phyloP scores from a whole-genome alignment of 2,329 filamentous ascomycete species.

The Sporothrix dimorphospora region DNA sequence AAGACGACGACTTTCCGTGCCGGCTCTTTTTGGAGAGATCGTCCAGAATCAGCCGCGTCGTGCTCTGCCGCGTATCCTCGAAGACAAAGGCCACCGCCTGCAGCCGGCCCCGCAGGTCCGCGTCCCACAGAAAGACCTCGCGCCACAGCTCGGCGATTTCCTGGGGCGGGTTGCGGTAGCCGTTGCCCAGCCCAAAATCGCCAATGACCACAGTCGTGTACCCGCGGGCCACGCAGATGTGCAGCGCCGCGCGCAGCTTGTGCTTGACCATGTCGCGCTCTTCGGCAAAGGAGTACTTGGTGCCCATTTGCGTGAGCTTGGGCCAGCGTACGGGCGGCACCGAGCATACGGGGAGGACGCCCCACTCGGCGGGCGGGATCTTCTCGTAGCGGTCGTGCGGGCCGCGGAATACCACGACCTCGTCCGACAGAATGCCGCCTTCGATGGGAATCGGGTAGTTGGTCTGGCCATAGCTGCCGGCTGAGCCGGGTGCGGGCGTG shows the following conservation, averaged over 20 bases:
- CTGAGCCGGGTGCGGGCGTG: constrained; percentile 54
- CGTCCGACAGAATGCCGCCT: constrained; percentile 70
- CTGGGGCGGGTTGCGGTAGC: constrained; percentile 65
- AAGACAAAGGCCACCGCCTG: constrained; percentile 66
- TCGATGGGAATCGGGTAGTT: constrained; percentile 74
- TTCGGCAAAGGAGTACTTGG: constrained; percentile 70
- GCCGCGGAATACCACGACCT: constrained; percentile 74
- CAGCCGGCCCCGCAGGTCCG: constrained; percentile 65
- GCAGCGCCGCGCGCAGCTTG: constrained; percentile 71
- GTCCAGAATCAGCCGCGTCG: constrained; percentile 56
- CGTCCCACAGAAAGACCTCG: constrained; percentile 65
- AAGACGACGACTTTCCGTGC: constrained; percentile 38
- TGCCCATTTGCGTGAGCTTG: constrained; percentile 69
- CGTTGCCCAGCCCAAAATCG: constrained; percentile 67
- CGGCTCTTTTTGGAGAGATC: constrained; percentile 57
- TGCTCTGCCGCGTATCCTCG: constrained; percentile 60
- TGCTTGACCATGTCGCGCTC: constrained; percentile 73
- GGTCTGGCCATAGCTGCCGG: constrained; percentile 45
- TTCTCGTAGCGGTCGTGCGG: constrained; percentile 67
- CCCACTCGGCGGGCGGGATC: constrained; percentile 56
- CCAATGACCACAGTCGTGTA: constrained; percentile 63
- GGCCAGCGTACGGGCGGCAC: constrained; percentile 73
- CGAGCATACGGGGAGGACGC: constrained; percentile 70
- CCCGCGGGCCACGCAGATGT: constrained; percentile 66
- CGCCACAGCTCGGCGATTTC: constrained; percentile 69